These are phyloP conservation scores for Fusarium tanahbumbuense DNA, from an alignment of 2,329 filamentous ascomycete species.

Conservation along the genomic window DNA sequence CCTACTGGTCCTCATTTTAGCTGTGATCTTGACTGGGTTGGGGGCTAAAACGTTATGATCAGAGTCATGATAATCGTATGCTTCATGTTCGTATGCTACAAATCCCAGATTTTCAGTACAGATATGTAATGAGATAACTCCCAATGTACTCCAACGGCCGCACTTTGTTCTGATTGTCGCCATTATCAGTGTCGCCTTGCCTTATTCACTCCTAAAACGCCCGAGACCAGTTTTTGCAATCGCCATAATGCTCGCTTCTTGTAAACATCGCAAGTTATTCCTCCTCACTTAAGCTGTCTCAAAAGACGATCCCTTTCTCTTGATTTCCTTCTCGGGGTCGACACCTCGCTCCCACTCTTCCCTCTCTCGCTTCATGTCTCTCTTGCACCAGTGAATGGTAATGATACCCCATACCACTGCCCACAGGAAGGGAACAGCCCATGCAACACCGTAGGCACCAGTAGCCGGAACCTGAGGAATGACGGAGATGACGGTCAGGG, in stretches of 20 bases:
- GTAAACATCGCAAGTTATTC: not conserved
- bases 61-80: not conserved
- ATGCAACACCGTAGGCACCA: conserved; percentile 54
- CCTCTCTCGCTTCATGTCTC: conserved; percentile 52
- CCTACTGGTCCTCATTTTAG: not conserved
- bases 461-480: conserved; percentile 51
- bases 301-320: conserved; percentile 28
- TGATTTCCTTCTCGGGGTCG: conserved; percentile 37
- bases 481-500: conserved; percentile 53
- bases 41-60: not conserved
- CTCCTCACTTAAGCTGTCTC: conserved; percentile 13
- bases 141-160: not conserved
- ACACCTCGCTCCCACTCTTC: conserved; percentile 52
- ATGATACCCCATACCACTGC: conserved; percentile 51
- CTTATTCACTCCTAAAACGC: conserved; percentile 14
- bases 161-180: conserved; percentile 20
- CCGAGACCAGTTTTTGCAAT: conserved; percentile 11
- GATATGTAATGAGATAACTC: not conserved
- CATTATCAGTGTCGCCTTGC: not conserved
- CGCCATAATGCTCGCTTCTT: conserved; percentile 22
- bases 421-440: conserved; percentile 56
- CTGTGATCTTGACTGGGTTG: not conserved
- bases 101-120: conserved; percentile 13
- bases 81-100: conserved; percentile 18
- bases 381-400: conserved; percentile 53